Percentiles rank a stretch among this genome's conserved stretches.
phyloP scores from a whole-genome alignment of 257 asterid species.

The Solanum rostratum region DNA sequence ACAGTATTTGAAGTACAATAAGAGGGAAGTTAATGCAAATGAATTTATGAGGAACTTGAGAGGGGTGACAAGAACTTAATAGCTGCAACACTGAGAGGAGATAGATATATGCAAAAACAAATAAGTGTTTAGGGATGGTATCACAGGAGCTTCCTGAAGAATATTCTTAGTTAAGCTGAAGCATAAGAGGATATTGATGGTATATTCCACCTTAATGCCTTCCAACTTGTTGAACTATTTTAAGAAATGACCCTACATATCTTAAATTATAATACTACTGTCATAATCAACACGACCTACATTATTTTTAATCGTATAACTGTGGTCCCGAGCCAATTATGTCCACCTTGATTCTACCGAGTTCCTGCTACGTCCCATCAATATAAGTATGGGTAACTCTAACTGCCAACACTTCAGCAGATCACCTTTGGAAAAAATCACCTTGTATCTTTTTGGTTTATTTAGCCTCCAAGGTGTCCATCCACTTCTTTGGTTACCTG shows the following conservation, averaged over 20 bases:
- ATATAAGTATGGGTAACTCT: neutral
- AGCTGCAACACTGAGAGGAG: neutral
- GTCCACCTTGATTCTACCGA: neutral
- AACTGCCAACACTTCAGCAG: neutral
- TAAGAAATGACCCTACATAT: neutral
- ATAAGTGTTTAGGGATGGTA: neutral
- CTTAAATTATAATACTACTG: neutral
- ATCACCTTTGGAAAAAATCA: neutral
- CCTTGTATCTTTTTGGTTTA: neutral
- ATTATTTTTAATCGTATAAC: neutral
- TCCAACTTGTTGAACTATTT: neutral
- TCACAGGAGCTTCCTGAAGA: neutral
- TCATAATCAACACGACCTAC: neutral
- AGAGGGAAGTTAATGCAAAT: neutral
- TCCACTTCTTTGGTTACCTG: neutral
- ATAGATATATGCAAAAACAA: neutral
- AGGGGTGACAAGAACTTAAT: neutral
- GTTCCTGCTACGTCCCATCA: neutral
- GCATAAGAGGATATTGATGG: slow-evolving; percentile 8
- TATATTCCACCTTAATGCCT: slow-evolving; percentile 17
- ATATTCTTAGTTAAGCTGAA: slow-evolving; percentile 6
- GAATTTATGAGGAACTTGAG: neutral
- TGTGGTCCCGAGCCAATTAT: neutral
- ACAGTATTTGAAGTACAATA: neutral
- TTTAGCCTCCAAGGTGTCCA: neutral